Evolutionary conservation across 1,284 basidiomycete genomes (phyloP), one percentile per base, ranked within the genome.

Genomic region (Fomitopsis pinicola): DNA sequence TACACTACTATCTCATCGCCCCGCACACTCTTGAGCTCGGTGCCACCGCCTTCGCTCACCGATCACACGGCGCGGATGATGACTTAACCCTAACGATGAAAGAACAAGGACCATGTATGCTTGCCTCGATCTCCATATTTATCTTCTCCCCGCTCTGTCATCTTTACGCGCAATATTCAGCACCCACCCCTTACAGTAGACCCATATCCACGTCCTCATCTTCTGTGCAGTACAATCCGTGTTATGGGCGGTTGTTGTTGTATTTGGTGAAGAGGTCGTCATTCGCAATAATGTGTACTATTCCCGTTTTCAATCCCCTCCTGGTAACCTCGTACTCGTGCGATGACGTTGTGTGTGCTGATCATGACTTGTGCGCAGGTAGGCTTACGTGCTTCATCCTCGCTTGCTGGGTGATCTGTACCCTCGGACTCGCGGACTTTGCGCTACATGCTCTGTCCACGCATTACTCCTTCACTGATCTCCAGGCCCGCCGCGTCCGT

Each of bases 71-170:
- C n/a, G 8, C 14, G 52, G 28, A 44, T 15, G 33, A 28, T 55
- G 26, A 14, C 36, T 45, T 30, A 8, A 33, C n/a, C 42, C 28
- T 38, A 28, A 26, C 26, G 52, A 35, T 26, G 8, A 54, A 40
- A 54, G 28, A 22, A 59, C 42, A 35, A n/a, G 52, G 53, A 55
- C 53, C 19, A 35, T 45, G 52, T 59, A 54, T 54, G n/a, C 38
- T 59, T 22, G 26, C 26, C 42, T 12, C 42, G 26, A 55, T 59
- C 52, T 55, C n/a, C 58, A 28, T 59, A 59, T 59, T 55, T 59
- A 59, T 59, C 26, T 55, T 48, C 22, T 42, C 53, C 53, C 52
- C 42, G 5, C 52, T 59, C 52, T 40, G 52, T 55, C 33, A 33
- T 42, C 52, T 53, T 38, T 53, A 48, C 46, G 26, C 46, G 2